Evolutionary conservation across 768 basidiomycete species (phyloP), one percentile per base, ranked within the genome.

Genomic region (Trametes villosa): DNA sequence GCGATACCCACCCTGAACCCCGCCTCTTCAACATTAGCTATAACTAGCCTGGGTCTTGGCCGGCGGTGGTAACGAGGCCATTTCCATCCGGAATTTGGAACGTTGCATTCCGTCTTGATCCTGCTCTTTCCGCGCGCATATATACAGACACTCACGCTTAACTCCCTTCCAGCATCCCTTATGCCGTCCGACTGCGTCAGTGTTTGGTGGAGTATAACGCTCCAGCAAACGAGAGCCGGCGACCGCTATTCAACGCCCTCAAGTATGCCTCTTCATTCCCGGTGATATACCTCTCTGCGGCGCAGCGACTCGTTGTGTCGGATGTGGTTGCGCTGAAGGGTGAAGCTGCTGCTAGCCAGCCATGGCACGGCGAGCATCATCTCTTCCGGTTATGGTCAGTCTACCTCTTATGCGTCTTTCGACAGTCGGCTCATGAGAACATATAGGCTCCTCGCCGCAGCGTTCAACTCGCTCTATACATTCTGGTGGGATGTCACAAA

Each of bases 401-500:
- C 15, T 2, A 50, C 9, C 26, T 4, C 47, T 7, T 20, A 31
- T 56, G 20, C 17, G 67, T 17, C 38, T 30, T 9, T n/a, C 22
- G n/a, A 45, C 13, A 5, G 45, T 27, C 34, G 30, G 36, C 5
- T 64, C 26, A 12, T 20, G 27, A 26, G 29, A 45, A 40, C 20
- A n/a, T 41, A 22, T 57, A 96, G 94, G 95, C 74, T 98, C 17
- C 74, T 97, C 45, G 84, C 88, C 11, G 95, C 93, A 24, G 81
- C 84, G 34, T 72, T 96, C 68, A 98, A 98, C 74, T 96, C 96
- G 3, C 72, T 91, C 30, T 99, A 94, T 74, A 96, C 95, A 3
- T 98, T 96, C 74, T 99, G 94, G 92, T 99, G 97, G 97, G 97
- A 98, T 75, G 83, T 98, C 42, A 94, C 93, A 48, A 92, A 96